phyloP scores from a whole-genome alignment of 257 asterid genomes.

The Solanum corneliomulleri region DNA sequence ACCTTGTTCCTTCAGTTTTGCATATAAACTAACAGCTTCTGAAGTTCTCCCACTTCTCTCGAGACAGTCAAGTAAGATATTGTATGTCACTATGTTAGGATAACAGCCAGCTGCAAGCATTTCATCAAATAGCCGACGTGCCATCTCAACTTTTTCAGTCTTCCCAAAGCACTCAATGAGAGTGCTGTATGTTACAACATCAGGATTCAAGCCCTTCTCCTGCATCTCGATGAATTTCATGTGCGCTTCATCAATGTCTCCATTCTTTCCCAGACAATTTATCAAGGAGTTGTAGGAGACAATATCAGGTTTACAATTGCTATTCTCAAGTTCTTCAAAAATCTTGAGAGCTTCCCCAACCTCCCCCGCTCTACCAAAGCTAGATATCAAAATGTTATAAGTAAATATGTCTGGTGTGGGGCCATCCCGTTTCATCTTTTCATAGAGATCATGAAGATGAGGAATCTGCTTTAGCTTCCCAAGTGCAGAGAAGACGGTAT shows the following conservation, averaged over 20 bases:
- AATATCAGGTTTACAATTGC: conserved; percentile 61
- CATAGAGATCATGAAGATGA: conserved; percentile 62
- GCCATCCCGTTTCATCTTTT: conserved; percentile 69
- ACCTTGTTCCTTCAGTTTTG: conserved; percentile 75
- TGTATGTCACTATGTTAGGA: conserved; percentile 85
- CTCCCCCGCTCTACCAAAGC: conserved; percentile 75
- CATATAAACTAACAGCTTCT: conserved; percentile 77
- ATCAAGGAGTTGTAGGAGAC: conserved; percentile 82
- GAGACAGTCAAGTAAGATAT: conserved; percentile 84
- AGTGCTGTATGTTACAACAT: conserved; percentile 87
- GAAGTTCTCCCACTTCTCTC: conserved; percentile 81
- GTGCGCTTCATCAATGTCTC: conserved; percentile 88
- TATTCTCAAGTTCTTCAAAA: conserved; percentile 83
- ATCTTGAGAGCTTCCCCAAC: conserved; percentile 65
- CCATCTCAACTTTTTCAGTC: conserved; percentile 82
- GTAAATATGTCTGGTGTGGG: conserved; percentile 76
- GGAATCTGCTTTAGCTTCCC: conserved; percentile 57
- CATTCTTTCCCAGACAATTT: conserved; percentile 83
- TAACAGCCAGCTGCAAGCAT: conserved; percentile 81
- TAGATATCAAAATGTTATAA: conserved; percentile 74
- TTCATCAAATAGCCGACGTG: conserved; percentile 57
- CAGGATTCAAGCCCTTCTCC: conserved; percentile 83
- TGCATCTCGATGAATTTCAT: conserved; percentile 81
- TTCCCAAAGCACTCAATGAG: conserved; percentile 92
- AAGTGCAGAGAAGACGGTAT: conserved; percentile 67